Evolutionary conservation across 140 eudicot species (phyloP), one percentile per base, ranked within the genome.

Genomic region (Stevia rebaudiana): DNA sequence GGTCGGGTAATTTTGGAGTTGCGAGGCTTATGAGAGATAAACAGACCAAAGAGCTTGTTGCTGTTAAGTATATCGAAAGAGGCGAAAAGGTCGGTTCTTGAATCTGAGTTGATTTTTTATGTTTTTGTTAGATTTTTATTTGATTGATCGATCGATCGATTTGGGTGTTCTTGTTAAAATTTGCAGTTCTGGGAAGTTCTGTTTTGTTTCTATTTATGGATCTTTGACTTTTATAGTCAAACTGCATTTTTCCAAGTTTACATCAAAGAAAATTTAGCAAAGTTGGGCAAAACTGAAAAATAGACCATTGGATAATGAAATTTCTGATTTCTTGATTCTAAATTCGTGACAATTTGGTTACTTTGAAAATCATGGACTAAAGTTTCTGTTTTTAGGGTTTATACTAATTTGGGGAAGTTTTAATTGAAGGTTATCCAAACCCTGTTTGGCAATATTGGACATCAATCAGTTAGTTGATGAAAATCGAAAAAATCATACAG

Each of bases 1-100:
- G 95, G 75, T 69, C 94, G 74, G 95, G 97, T 67, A 90, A 90
- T 72, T 90, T 90, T 44, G 97, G 95, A 1, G 85, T 90, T 31
- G 95, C 97, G 0, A 83, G 97, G 65, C 84, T 90, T 50, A 83
- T 90, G 94, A 79, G 85, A 50, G 97, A 90, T 74, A 90, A 84
- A 73, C 89, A 83, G 69, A 83, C 95, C 16, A 86, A 82, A 46
- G 94, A 86, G 69, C 88, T 83, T 15, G 92, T 90, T 71, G 97
- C 97, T 31, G 95, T 90, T 43, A 90, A 90, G 81, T 90, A 86
- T 71, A 90, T 90, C 54, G 89, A 90, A 76, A 70, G 97, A 28
- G 97, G 97, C 21, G 95, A 90, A 51, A 86, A 86, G 97, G 97
- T 90, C n/a, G 15, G 68, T 80, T 44, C 3, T 3, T 30, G 1